Percentiles rank a stretch among this genome's conserved stretches.
Evolutionary conservation across 192 early-diverging fungal species (phyloP).

Genomic region (Funneliformis mosseae): DNA sequence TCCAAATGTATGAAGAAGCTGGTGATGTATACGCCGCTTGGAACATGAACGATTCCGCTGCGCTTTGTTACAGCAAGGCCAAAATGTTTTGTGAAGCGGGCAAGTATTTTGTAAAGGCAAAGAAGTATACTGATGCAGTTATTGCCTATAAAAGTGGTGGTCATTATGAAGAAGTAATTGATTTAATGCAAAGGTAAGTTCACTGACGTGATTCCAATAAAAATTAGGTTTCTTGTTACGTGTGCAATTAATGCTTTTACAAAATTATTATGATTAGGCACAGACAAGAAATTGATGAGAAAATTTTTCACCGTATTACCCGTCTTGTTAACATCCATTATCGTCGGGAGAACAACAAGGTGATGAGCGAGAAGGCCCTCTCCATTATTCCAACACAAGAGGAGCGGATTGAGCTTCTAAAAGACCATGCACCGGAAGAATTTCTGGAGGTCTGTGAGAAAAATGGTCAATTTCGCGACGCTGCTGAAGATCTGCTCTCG

Average conservation of each 20-base stretch:
- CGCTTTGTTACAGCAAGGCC: neutral
- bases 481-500: neutral
- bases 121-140: conserved; percentile 26
- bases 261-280: conserved; percentile 3
- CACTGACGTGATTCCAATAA: neutral
- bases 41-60: conserved; percentile 15
- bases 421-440: conserved; percentile 20
- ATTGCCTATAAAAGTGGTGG: conserved; percentile 17
- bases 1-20: conserved; percentile 21
- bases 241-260: neutral
- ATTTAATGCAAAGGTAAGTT: conserved; percentile 29
- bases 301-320: neutral
- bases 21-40: neutral
- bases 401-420: conserved; percentile 7
- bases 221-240: too few species aligned
- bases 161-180: conserved; percentile 1
- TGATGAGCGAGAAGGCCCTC: conserved; percentile 2
- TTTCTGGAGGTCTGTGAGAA: conserved; percentile 12
- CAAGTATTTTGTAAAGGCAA: conserved; percentile 15
- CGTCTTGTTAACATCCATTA: conserved; percentile 9
- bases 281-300: conserved; percentile 13
- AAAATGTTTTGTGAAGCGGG: neutral
- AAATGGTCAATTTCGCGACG: neutral
- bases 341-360: neutral
- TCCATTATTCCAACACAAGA: conserved; percentile 7